Base-by-base conservation (phyloP, 2,329 filamentous ascomycete species). In the Elsinoe fawcettii region DNA sequence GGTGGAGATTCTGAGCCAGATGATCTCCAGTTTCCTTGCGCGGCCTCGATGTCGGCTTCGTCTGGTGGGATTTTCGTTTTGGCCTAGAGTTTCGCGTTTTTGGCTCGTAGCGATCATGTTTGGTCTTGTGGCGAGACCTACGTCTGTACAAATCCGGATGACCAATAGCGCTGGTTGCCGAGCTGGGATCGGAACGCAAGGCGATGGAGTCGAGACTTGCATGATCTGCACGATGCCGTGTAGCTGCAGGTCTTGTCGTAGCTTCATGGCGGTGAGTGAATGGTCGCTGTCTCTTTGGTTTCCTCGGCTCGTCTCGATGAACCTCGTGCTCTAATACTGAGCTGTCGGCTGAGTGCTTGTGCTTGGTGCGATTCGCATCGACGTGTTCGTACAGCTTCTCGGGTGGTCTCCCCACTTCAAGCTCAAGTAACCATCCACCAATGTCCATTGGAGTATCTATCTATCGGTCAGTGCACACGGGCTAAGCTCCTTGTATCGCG, bases 101-200 rank as follows among this genome's bases (percentile, higher is more conserved):
- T 20, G 69, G 65, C 37, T 73, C 70, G 61, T 79, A 79, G 57
- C 69, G 70, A 58, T 77, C 75, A 39, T 68, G 66, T 36, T 70
- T 73, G 22, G 75, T 77, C 65, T 75, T 78, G 65, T 71, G 71
- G 56, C 77, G 71, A 61, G 73, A 67, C 59, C 69, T 72, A 58
- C 71, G 73, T 63, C 71, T 69, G 65, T 76, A 79, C 7, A 58
- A 9, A 2, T 53, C 9, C 18, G 18, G 12, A 14, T 27, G 20
- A 23, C 18, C 2, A 16, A 27, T 37, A 16, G 30, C 46, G 41
- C 41, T 27, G 18, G 8, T 12, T 8, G 9, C 20, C 4, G 14
- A 22, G 41, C 41, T 46, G 9, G 41, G 20, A 18, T 11, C 41
- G 41, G 41, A 46, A 14, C 41, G 11, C 9, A 20, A 46, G 20